These are phyloP conservation scores for Hericium coralloides DNA, from an alignment of 768 basidiomycete species.

Conservation along the genomic window DNA sequence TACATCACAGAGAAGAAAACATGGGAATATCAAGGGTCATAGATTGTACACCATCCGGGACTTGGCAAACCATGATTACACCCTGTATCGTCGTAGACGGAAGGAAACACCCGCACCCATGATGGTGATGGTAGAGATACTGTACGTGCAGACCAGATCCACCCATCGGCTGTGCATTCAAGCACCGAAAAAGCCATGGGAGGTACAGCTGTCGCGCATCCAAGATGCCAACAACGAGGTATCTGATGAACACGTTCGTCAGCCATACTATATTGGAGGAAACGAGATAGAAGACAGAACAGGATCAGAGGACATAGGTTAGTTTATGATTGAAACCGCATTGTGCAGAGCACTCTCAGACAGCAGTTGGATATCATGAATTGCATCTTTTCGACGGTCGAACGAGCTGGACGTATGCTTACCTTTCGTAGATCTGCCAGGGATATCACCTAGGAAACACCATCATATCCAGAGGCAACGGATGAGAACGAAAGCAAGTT, in stretches of 20 bases:
- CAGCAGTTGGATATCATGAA: conserved; percentile 1
- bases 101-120: too few relatives aligned
- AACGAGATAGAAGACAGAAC: neutral
- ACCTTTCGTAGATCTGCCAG: neutral
- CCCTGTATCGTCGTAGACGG: too few relatives aligned
- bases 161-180: too few relatives aligned
- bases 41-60: too few relatives aligned
- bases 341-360: conserved; percentile 1
- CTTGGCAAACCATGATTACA: too few relatives aligned
- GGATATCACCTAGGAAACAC: neutral
- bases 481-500: neutral
- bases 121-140: too few relatives aligned
- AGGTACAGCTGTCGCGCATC: too few relatives aligned
- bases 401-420: neutral
- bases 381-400: conserved; percentile 2
- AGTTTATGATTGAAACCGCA: neutral
- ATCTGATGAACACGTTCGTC: neutral
- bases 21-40: too few relatives aligned
- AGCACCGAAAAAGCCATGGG: too few relatives aligned
- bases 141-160: too few relatives aligned
- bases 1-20: too few relatives aligned
- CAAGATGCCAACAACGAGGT: too few relatives aligned
- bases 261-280: neutral
- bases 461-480: neutral
- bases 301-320: conserved; percentile 1